phyloP scores from a whole-genome alignment of 192 early-diverging fungal genomes.

The Entomortierella parvispora region DNA sequence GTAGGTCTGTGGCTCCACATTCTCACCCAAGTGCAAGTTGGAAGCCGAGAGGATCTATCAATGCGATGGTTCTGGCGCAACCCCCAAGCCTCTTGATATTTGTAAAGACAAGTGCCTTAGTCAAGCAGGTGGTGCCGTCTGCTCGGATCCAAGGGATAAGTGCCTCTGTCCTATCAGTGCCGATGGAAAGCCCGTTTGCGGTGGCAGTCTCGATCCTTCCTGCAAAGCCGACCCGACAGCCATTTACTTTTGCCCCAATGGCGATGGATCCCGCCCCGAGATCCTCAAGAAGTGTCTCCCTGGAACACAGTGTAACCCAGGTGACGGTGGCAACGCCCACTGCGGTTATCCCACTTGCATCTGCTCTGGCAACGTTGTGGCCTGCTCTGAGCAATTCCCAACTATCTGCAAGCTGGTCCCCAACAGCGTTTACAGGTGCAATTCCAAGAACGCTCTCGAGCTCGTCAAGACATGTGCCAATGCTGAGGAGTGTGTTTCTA shows the following conservation, averaged over 20 bases:
- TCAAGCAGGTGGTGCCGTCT: too few species aligned
- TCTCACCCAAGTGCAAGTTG: too few species aligned
- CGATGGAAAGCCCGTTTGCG: conserved; percentile 1
- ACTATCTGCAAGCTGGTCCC: background rate
- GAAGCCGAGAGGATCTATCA: too few species aligned
- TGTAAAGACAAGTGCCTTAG: too few species aligned
- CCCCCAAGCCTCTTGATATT: too few species aligned
- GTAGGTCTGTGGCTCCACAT: too few species aligned
- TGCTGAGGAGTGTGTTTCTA: too few species aligned
- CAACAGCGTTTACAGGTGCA: conserved; percentile 3
- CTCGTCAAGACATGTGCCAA: background rate
- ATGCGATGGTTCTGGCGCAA: too few species aligned
- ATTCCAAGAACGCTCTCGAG: background rate
- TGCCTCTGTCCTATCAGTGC: background rate
- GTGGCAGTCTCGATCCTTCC: background rate
- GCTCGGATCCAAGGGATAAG: too few species aligned
- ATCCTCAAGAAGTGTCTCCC: background rate
- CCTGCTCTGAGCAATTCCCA: background rate
- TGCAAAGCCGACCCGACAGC: background rate
- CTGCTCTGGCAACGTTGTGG: background rate
- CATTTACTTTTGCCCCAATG: background rate
- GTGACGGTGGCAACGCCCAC: background rate
- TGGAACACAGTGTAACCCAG: too few species aligned
- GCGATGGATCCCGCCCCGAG: background rate
- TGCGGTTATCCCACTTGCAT: background rate